phyloP scores from a whole-genome alignment of 176 grass and related monocot species.

The Elymus sibiricus region DNA sequence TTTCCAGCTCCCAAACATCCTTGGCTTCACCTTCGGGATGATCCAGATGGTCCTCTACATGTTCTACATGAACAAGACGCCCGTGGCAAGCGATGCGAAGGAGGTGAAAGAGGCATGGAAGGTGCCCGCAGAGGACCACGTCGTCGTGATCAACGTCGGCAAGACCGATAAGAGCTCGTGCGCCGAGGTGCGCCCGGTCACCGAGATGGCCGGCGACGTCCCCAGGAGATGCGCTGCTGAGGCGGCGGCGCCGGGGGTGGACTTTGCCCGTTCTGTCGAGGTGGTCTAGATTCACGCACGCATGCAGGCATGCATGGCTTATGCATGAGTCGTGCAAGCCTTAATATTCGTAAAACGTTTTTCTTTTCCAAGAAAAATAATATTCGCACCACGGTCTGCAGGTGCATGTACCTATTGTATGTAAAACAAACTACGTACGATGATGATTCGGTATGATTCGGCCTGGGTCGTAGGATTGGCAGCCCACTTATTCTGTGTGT shows the following conservation, averaged over 20 bases:
- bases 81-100: neutral
- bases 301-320: neutral
- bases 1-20: constrained; percentile 59
- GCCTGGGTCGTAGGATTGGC: neutral
- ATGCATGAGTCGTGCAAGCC: neutral
- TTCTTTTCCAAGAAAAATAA: neutral
- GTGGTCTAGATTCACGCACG: neutral
- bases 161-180: constrained; percentile 32
- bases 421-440: neutral
- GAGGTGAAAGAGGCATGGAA: constrained; percentile 27
- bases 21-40: constrained; percentile 68
- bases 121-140: neutral
- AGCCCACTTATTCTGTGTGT: neutral
- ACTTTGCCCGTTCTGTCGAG: constrained; percentile 6
- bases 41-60: constrained; percentile 68
- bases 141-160: constrained; percentile 24
- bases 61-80: constrained; percentile 48
- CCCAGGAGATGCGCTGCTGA: neutral
- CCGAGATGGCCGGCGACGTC: neutral
- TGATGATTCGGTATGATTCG: neutral
- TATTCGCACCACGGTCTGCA: neutral
- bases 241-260: neutral
- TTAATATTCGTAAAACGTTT: neutral
- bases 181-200: constrained; percentile 29
- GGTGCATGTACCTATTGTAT: neutral